Evolutionary conservation across 2,329 filamentous ascomycete species (phyloP).

Genomic region (Beauveria scarabaeidicola): DNA sequence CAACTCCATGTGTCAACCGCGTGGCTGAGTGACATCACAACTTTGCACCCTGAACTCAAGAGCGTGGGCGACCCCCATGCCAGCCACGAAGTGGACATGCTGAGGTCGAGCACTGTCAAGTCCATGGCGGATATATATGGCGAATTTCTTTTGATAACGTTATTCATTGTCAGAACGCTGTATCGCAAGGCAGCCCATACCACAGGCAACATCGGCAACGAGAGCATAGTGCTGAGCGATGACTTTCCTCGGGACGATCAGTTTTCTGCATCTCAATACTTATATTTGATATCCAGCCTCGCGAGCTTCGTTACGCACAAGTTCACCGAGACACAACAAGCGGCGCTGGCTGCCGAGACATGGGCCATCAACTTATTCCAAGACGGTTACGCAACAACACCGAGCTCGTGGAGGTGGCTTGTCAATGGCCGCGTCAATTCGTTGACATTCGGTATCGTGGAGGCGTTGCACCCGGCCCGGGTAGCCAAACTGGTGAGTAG

Average conservation of each 20-base stretch:
- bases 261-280: slow-evolving; percentile 25
- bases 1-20: slow-evolving; percentile 14
- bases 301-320: slow-evolving; percentile 30
- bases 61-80: slow-evolving; percentile 12
- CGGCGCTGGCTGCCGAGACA: slow-evolving; percentile 22
- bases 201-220: slow-evolving; percentile 16
- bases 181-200: slow-evolving; percentile 33
- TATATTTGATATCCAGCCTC: slow-evolving; percentile 27
- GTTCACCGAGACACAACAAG: slow-evolving; percentile 29
- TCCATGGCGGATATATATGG: slow-evolving; percentile 7
- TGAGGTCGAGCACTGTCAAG: slow-evolving; percentile 15
- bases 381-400: slow-evolving; percentile 18
- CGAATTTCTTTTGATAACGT: slow-evolving; percentile 32
- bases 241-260: slow-evolving; percentile 22
- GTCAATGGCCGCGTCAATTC: slow-evolving; percentile 22
- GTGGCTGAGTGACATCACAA: slow-evolving; percentile 20
- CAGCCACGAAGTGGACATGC: neutral
- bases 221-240: slow-evolving; percentile 20
- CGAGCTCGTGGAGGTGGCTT: slow-evolving; percentile 25
- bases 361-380: slow-evolving; percentile 31
- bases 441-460: slow-evolving; percentile 31
- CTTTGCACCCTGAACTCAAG: slow-evolving; percentile 23
- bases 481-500: slow-evolving; percentile 27
- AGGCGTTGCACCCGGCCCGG: slow-evolving; percentile 26
- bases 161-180: slow-evolving; percentile 30